phyloP scores from a whole-genome alignment of 768 basidiomycete genomes.

The Agaricus sinodeliciosus region DNA sequence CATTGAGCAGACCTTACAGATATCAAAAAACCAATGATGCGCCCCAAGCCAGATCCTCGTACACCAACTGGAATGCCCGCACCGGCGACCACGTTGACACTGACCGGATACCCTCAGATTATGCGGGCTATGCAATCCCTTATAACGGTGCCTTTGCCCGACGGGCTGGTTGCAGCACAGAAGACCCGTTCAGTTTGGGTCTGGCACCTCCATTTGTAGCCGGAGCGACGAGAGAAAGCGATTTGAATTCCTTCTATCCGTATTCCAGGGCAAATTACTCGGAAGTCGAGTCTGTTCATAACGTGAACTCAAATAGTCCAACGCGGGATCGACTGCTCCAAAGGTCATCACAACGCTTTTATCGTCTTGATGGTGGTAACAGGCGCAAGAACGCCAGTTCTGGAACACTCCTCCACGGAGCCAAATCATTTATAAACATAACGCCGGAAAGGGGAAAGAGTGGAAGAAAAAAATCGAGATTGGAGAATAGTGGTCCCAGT shows the following conservation, averaged over 20 bases:
- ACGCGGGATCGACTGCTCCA: background rate
- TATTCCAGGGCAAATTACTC: background rate
- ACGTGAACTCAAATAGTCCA: background rate
- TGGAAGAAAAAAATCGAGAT: background rate
- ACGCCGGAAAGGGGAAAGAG: slow-evolving; percentile 21
- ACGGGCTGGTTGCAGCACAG: background rate
- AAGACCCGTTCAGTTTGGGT: slow-evolving; percentile 1
- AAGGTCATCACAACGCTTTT: background rate
- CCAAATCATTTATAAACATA: slow-evolving; percentile 33
- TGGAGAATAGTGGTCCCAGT: background rate
- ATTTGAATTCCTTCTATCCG: background rate
- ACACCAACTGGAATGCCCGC: background rate
- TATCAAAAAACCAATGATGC: background rate
- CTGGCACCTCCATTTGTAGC: background rate
- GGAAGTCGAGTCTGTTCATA: background rate
- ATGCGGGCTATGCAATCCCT: background rate
- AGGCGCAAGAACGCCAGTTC: slow-evolving; percentile 1
- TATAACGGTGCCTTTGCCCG: background rate
- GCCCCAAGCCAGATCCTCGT: background rate
- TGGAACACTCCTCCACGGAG: slow-evolving; percentile 11
- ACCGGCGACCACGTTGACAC: background rate
- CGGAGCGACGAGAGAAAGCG: background rate
- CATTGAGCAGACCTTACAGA: slow-evolving; percentile 1
- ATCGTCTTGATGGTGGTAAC: background rate
- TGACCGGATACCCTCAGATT: background rate